phyloP scores from a whole-genome alignment of 495 filamentous ascomycete genomes.

The Neurospora tetraspora region DNA sequence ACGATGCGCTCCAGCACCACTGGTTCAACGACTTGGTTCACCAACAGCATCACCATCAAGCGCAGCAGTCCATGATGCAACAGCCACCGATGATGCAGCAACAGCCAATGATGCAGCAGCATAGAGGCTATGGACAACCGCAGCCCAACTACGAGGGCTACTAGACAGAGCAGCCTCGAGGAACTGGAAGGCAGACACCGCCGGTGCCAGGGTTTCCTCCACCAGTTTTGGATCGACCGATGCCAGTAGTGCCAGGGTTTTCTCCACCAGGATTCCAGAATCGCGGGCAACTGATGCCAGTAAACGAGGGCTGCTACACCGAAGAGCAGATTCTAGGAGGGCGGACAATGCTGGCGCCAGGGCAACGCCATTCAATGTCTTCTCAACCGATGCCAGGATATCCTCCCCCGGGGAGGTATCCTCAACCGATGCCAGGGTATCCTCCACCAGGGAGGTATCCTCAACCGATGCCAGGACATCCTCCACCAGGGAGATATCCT shows the following conservation, averaged over 20 bases:
- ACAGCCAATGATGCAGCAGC: slow-evolving; percentile 23
- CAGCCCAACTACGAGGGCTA: slow-evolving; percentile 23
- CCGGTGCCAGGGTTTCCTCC: not conserved
- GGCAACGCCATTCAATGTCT: not conserved
- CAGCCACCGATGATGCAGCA: slow-evolving; percentile 7
- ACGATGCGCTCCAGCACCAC: slow-evolving; percentile 73
- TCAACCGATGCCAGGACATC: too few relatives aligned
- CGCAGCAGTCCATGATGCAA: not conserved
- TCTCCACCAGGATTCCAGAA: not conserved
- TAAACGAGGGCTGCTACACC: not conserved
- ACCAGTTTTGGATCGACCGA: not conserved
- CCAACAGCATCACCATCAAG: slow-evolving; percentile 23
- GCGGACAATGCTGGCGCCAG: not conserved
- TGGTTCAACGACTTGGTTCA: slow-evolving; percentile 61
- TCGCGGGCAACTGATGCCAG: not conserved
- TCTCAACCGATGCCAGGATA: not conserved
- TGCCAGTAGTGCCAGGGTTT: not conserved
- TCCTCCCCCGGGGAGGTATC: not conserved
- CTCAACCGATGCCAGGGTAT: too few relatives aligned
- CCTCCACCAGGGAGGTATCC: too few relatives aligned
- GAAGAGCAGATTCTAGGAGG: not conserved
- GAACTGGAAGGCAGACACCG: not conserved
- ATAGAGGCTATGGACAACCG: slow-evolving; percentile 18
- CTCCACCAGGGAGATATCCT: too few relatives aligned
- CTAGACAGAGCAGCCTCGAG: slow-evolving; percentile 6